These are phyloP conservation scores for Phytophthora tubulina DNA, from an alignment of 352 stramenopile species.

Conservation along the genomic window DNA sequence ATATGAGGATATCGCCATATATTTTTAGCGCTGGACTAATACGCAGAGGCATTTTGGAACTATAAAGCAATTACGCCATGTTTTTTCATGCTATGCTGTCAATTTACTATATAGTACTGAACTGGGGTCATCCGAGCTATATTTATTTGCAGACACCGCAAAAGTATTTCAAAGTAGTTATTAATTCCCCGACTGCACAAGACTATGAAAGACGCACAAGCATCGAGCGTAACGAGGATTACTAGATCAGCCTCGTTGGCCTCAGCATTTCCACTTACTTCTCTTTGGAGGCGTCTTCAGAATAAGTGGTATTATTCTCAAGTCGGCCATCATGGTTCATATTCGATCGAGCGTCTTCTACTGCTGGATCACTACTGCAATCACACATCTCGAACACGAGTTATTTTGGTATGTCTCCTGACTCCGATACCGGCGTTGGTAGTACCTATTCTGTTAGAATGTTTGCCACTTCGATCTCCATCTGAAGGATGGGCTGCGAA, in stretches of 20 bases:
- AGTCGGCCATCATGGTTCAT: slow-evolving; percentile 13
- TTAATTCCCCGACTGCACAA: too few relatives aligned
- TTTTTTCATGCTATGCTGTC: too few relatives aligned
- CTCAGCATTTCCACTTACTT: neutral
- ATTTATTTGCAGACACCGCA: too few relatives aligned
- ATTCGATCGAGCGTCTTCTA: slow-evolving; percentile 16
- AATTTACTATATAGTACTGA: too few relatives aligned
- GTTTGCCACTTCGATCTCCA: neutral
- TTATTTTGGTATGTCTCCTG: neutral
- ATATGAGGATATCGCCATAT: too few relatives aligned
- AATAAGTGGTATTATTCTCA: slow-evolving; percentile 8
- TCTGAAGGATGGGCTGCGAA: slow-evolving; percentile 1
- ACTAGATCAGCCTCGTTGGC: neutral
- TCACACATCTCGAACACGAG: neutral
- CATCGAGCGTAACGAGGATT: too few relatives aligned
- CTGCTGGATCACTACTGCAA: slow-evolving; percentile 14
- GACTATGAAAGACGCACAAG: too few relatives aligned
- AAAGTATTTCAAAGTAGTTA: too few relatives aligned
- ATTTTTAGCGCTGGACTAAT: too few relatives aligned
- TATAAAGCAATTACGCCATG: too few relatives aligned
- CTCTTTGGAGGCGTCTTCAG: neutral
- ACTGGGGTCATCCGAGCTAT: too few relatives aligned
- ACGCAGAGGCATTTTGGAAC: too few relatives aligned
- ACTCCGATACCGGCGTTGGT: slow-evolving; percentile 10
- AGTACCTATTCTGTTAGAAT: neutral